A percentile compares a stretch with the other conserved stretches of the same genome.
These are phyloP conservation scores for Desmodesmus armatus DNA, from an alignment of 139 green algal genomes.

Conservation along the genomic window DNA sequence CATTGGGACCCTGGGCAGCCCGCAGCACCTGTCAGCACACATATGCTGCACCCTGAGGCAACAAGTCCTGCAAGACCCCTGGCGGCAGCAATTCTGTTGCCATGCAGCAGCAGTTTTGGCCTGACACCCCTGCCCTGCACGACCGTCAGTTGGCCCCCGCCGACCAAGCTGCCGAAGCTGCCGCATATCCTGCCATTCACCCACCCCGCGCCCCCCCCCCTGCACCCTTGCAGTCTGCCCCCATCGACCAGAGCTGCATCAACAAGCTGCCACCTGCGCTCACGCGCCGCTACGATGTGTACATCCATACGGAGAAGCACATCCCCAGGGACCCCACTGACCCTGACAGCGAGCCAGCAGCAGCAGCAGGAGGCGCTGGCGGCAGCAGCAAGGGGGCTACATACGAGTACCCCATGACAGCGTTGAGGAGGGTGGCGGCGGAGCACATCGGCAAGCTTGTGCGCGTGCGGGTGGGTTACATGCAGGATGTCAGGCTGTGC, in stretches of 20 bases:
- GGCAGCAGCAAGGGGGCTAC: neutral
- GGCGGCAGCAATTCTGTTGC: neutral
- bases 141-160: neutral
- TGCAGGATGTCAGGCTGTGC: neutral
- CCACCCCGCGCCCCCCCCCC: too few species aligned
- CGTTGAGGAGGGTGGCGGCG: constrained; percentile 80
- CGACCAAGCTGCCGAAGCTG: neutral
- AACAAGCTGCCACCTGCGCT: constrained; percentile 80
- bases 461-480: constrained; percentile 71
- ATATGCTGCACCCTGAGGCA: neutral
- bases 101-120: neutral
- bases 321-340: too few species aligned
- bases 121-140: neutral
- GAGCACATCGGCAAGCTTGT: constrained; percentile 91
- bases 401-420: constrained; percentile 55
- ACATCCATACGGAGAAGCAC: constrained; percentile 64
- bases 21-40: neutral
- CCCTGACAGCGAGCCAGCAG: neutral
- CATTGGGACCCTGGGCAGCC: neutral
- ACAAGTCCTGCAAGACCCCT: neutral
- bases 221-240: constrained; percentile 22
- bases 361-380: constrained; percentile 17
- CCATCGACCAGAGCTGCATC: constrained; percentile 43
- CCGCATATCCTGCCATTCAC: neutral
- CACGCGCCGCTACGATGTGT: constrained; percentile 90